phyloP scores from a whole-genome alignment of 139 green algal species.

The Astrephomene gubernaculifera region DNA sequence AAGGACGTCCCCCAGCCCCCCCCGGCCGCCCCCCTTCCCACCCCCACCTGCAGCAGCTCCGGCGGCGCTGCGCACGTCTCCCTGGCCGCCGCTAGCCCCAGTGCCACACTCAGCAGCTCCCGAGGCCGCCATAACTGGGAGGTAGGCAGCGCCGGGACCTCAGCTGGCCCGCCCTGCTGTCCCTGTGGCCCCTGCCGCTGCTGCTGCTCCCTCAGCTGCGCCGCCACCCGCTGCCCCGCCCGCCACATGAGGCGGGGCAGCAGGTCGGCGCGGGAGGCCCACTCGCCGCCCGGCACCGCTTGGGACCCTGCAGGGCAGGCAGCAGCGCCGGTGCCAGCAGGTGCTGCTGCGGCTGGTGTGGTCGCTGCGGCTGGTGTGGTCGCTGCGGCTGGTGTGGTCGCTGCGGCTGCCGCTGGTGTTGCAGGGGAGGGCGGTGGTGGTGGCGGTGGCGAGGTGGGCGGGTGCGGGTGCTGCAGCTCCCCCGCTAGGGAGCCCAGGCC shows the following conservation, averaged over 20 bases:
- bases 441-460: background rate
- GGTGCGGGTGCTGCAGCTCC: background rate
- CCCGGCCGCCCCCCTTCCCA: no score
- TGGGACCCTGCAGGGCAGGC: background rate
- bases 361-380: no score
- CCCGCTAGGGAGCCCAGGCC: constrained; percentile 19
- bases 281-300: background rate
- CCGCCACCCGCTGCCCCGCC: background rate
- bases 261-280: background rate
- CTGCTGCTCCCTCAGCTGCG: background rate
- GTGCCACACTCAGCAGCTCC: background rate
- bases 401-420: no score
- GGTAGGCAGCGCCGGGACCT: background rate
- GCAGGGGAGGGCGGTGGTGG: background rate
- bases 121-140: no score
- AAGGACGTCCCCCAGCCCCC: no score
- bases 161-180: no score
- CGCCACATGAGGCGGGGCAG: background rate
- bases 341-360: no score
- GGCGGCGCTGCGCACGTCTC: background rate
- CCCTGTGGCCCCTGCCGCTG: no score
- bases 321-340: no score
- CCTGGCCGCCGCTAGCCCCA: constrained; percentile 20
- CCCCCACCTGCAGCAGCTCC: background rate
- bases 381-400: no score